Evolutionary conservation across 257 asterid genomes (phyloP), one percentile per base, ranked within the genome.

Genomic region (Perilla frutescens): DNA sequence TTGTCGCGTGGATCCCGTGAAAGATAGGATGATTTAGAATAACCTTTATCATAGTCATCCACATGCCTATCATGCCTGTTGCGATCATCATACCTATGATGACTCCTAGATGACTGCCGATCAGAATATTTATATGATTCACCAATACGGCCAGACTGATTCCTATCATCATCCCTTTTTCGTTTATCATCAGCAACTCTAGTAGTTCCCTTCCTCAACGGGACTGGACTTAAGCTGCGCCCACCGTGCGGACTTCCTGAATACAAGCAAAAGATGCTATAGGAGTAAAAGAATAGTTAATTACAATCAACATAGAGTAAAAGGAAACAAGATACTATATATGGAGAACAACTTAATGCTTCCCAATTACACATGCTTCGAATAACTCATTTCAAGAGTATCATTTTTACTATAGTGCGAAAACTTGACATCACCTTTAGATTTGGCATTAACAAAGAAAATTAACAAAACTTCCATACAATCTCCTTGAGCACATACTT

Each of bases 221-320:
- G 79, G 60, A 71, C 57, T 66, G 96, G 96, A 77, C 94, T 89
- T 58, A 74, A 77, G 80, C 85, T 84, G 8, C 74, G 91, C 55
- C 76, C 78, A 53, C 44, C 81, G 3, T n/a, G 76, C 49, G 92
- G 96, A 77, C 93, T 87, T 72, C 91, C 98, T 94, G 89, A 70
- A 82, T 76, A 75, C 63, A 82, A 66, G 80, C 53, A 79, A 88
- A 80, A 80, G 59, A 75, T 60, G 77, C 85, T 81, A 83, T 61
- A 70, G 72, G 78, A 83, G 77, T 83, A 83, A 81, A 83, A 72
- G 76, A 77, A 77, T 26, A 51, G 86, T 83, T 79, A 81, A 71
- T 72, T 71, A 68, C 80, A 65, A 79, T 60, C 77, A 49, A 65
- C 11, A 57, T 40, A 67, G 8, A 50, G 49, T 43, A 70, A 68